Conservation (phyloP, 2,329 filamentous ascomycete species). For the Sporothrix globosa region DNA sequence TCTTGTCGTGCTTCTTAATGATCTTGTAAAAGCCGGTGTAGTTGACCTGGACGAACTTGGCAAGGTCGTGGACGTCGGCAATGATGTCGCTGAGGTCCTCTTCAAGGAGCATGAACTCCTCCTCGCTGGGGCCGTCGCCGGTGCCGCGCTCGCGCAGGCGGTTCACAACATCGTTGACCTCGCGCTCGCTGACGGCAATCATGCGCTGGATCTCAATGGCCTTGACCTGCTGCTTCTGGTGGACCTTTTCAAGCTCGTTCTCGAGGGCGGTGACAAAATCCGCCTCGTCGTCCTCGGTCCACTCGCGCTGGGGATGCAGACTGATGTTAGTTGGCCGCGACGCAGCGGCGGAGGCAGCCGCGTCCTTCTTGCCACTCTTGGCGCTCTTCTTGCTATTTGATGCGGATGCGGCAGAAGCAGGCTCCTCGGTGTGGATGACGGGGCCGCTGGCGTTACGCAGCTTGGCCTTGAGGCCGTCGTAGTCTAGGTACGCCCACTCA, state of each 20-base stretch:
- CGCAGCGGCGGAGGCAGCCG: conserved; percentile 36
- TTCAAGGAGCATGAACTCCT: conserved; percentile 92
- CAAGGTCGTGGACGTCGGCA: conserved; percentile 94
- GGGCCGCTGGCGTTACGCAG: conserved; percentile 73
- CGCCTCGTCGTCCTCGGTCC: conserved; percentile 91
- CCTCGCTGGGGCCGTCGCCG: conserved; percentile 70
- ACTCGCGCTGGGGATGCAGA: conserved; percentile 57
- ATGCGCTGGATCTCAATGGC: conserved; percentile 91
- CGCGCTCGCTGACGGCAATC: conserved; percentile 83
- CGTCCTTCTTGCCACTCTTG: conserved; percentile 41
- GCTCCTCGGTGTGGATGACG: conserved; percentile 36
- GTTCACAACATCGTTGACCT: conserved; percentile 84
- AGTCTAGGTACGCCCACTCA: conserved; percentile 97
- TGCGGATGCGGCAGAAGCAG: conserved; percentile 37
- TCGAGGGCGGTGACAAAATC: conserved; percentile 86
- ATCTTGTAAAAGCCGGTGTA: conserved; percentile 99
- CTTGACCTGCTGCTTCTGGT: conserved; percentile 96
- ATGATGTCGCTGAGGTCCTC: conserved; percentile 97
- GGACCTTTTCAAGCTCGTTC: conserved; percentile 93
- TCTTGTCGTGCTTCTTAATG: conserved; percentile 99
- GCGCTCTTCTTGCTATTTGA: conserved; percentile 35
- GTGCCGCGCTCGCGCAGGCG: conserved; percentile 67
- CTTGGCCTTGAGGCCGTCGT: conserved; percentile 87
- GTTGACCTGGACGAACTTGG: conserved; percentile 97
- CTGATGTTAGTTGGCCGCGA: neutral